These are phyloP conservation scores for Psidium guajava DNA, from an alignment of 345 rosid species.

Conservation along the genomic window DNA sequence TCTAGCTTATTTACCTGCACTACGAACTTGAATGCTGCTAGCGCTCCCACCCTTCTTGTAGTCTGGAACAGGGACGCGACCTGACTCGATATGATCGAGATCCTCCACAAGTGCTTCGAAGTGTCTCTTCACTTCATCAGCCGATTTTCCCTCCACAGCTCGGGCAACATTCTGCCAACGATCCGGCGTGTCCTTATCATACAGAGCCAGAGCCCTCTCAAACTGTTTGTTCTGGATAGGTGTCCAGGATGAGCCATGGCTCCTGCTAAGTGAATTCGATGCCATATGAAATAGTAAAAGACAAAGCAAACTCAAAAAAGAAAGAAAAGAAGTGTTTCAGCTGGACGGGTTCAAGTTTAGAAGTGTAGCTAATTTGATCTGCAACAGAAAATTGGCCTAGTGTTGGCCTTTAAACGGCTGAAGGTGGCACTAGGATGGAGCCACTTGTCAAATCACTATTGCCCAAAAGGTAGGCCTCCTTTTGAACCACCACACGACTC, in stretches of 20 bases:
- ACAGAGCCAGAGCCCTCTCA: slow-evolving; percentile 10
- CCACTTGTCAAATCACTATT: background rate
- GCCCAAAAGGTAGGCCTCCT: background rate
- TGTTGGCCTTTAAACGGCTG: background rate
- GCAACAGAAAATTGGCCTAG: background rate
- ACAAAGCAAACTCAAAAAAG: background rate
- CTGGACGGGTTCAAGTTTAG: background rate
- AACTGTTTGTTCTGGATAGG: slow-evolving; percentile 9
- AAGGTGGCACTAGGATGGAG: background rate
- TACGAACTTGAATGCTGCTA: background rate
- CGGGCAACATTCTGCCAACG: slow-evolving; percentile 12
- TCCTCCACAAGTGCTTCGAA: slow-evolving; percentile 9
- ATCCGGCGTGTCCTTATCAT: slow-evolving; percentile 6
- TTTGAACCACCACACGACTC: background rate
- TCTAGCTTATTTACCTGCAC: slow-evolving; percentile 6
- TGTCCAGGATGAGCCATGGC: slow-evolving; percentile 8
- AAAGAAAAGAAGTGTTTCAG: background rate
- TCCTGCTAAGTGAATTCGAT: background rate
- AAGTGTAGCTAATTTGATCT: background rate
- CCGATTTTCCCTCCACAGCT: slow-evolving; percentile 8
- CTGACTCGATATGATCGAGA: slow-evolving; percentile 38
- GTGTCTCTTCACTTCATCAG: slow-evolving; percentile 15
- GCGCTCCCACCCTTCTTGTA: slow-evolving; percentile 10
- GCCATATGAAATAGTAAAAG: background rate
- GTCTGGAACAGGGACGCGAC: slow-evolving; percentile 38